A percentile compares a stretch with the other conserved stretches of the same genome.
Evolutionary conservation across 2,329 filamentous ascomycete genomes (phyloP).

Genomic region (Aspergillus sojae): DNA sequence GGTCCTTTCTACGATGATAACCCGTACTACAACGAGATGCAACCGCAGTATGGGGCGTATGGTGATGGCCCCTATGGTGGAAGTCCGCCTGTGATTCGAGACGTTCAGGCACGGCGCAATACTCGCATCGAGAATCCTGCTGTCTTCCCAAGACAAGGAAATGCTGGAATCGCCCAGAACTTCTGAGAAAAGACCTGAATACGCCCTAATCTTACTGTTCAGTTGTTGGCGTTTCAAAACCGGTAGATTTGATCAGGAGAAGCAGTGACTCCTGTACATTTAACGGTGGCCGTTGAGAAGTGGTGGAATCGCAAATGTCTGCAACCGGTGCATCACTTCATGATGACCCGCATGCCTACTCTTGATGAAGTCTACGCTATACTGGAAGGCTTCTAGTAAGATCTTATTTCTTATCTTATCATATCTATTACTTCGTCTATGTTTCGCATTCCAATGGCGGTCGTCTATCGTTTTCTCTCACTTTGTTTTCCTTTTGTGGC

Average conservation of each 20-base stretch:
- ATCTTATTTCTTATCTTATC: background rate
- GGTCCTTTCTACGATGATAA: conserved; percentile 58
- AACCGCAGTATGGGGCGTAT: conserved; percentile 54
- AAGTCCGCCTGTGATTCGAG: conserved; percentile 79
- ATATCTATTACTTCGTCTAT: background rate
- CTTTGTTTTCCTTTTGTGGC: conserved; percentile 8
- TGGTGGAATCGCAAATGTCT: background rate
- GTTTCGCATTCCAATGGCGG: background rate
- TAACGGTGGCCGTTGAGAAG: background rate
- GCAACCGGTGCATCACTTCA: background rate
- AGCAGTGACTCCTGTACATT: background rate
- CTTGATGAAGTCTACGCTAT: background rate
- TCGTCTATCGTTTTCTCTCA: background rate
- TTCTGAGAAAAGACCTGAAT: conserved; percentile 60
- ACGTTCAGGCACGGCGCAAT: conserved; percentile 89
- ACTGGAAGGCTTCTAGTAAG: background rate
- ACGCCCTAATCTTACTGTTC: background rate
- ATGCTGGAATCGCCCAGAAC: conserved; percentile 94
- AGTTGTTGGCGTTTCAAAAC: background rate
- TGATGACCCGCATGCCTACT: background rate
- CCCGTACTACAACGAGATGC: conserved; percentile 56
- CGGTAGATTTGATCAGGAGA: background rate
- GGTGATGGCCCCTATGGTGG: conserved; percentile 57
- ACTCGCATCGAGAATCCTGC: conserved; percentile 91
- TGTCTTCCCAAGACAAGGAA: conserved; percentile 85